Conservation (phyloP, 2,329 filamentous ascomycete genomes). For the Pseudogymnoascus pannorum region DNA sequence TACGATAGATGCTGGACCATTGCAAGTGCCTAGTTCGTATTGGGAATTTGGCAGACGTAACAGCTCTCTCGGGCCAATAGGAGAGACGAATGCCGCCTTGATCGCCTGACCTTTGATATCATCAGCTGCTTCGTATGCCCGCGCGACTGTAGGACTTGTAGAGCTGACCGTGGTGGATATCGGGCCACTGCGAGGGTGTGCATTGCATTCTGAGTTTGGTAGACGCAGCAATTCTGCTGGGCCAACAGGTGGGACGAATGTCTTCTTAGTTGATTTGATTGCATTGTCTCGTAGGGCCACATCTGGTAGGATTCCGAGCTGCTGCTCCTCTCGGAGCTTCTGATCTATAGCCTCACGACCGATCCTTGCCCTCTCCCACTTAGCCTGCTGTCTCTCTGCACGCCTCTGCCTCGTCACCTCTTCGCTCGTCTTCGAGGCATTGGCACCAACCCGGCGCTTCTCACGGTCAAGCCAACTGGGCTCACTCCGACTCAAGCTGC, state of each 20-base stretch:
- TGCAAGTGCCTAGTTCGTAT: constrained; percentile 22
- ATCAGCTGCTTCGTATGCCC: constrained; percentile 1
- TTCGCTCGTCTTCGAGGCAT: constrained; percentile 67
- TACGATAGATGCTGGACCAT: background rate
- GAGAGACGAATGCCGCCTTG: constrained; percentile 14
- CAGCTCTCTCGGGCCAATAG: constrained; percentile 34
- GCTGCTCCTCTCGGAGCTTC: constrained; percentile 49
- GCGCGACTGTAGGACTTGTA: constrained; percentile 12
- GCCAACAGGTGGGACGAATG: constrained; percentile 18
- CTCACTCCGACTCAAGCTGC: constrained; percentile 85
- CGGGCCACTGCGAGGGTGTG: constrained; percentile 13
- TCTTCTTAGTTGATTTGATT: background rate
- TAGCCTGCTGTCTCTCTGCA: constrained; percentile 73
- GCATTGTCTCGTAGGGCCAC: background rate
- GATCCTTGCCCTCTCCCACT: constrained; percentile 83
- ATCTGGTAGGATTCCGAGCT: background rate
- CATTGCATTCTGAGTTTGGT: constrained; percentile 44
- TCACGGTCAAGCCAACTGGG: constrained; percentile 86
- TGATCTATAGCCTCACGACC: constrained; percentile 79
- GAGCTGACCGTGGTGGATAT: background rate
- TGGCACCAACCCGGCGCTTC: constrained; percentile 60
- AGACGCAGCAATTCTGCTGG: constrained; percentile 40
- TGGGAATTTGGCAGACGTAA: constrained; percentile 50
- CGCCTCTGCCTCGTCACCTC: constrained; percentile 69
- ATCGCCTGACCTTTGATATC: background rate